phyloP scores from a whole-genome alignment of 164 flowering plant genomes.

The Vitis labrusca region DNA sequence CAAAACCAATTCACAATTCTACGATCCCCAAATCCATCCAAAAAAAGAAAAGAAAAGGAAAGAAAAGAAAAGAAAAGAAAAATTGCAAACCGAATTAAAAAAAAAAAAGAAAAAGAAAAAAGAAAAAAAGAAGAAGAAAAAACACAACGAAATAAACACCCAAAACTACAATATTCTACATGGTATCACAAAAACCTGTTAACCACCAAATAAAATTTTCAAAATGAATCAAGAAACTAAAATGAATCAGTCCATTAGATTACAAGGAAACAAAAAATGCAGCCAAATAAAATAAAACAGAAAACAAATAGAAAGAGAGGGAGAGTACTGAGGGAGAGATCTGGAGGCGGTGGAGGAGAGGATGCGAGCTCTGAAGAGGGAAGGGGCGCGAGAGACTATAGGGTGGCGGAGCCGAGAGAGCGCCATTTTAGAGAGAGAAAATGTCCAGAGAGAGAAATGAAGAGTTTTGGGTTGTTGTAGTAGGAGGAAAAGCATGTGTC shows the following conservation, averaged over 20 bases:
- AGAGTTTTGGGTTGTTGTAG: neutral
- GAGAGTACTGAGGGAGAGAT: slow-evolving; percentile 40
- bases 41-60: too few species aligned
- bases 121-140: too few species aligned
- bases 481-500: neutral
- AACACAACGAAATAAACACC: too few species aligned
- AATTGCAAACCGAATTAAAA: too few species aligned
- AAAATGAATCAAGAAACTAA: neutral
- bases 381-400: slow-evolving; percentile 41
- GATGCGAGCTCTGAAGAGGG: slow-evolving; percentile 42
- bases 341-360: slow-evolving; percentile 26
- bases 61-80: too few species aligned
- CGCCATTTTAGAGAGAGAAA: slow-evolving; percentile 38
- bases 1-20: too few species aligned
- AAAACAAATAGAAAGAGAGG: neutral
- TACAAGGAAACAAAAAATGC: neutral
- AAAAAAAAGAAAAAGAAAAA: too few species aligned
- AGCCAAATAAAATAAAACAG: neutral
- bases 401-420: slow-evolving; percentile 56
- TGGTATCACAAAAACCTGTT: too few species aligned
- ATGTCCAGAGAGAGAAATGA: neutral
- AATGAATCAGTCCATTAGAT: too few species aligned
- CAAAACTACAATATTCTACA: too few species aligned
- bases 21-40: too few species aligned
- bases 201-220: neutral